A percentile compares a stretch with the other conserved stretches of the same genome.
Conservation (phyloP, 2,329 filamentous ascomycete genomes). For the Epichloe gansuensis region DNA sequence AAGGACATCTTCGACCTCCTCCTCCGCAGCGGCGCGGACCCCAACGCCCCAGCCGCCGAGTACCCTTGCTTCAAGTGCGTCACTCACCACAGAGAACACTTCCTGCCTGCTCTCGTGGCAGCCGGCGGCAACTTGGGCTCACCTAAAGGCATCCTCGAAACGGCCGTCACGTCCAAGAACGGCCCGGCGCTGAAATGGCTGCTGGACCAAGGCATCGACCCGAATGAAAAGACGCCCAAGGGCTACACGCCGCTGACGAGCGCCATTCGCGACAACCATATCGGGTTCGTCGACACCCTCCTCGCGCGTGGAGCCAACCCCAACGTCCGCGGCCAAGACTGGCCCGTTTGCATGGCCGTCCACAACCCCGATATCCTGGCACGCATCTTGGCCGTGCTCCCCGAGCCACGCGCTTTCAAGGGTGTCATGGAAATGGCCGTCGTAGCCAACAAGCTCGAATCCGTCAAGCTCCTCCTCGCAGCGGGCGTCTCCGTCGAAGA, state of each 20-base stretch:
- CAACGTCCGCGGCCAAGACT: conserved; percentile 51
- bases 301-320: conserved; percentile 47
- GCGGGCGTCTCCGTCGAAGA: conserved; percentile 57
- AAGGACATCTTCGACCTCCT: conserved; percentile 48
- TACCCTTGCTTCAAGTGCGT: conserved; percentile 58
- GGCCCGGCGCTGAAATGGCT: conserved; percentile 47
- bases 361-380: conserved; percentile 45
- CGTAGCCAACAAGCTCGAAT: conserved; percentile 52
- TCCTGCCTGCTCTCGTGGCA: conserved; percentile 44
- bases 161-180: conserved; percentile 48
- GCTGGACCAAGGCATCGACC: conserved; percentile 44
- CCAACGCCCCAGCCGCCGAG: conserved; percentile 49
- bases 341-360: conserved; percentile 59
- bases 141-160: conserved; percentile 54
- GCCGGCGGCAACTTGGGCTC: conserved; percentile 46
- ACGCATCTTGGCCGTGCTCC: conserved; percentile 42
- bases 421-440: conserved; percentile 57
- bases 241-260: conserved; percentile 52
- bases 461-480: conserved; percentile 49
- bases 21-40: conserved; percentile 43
- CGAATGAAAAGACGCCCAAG: conserved; percentile 44
- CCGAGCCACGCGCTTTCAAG: conserved; percentile 48
- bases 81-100: conserved; percentile 49
- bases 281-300: conserved; percentile 46
- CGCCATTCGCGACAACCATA: conserved; percentile 46